Evolutionary conservation across 139 green algal genomes (phyloP).

Genomic region (Micractinium conductrix): DNA sequence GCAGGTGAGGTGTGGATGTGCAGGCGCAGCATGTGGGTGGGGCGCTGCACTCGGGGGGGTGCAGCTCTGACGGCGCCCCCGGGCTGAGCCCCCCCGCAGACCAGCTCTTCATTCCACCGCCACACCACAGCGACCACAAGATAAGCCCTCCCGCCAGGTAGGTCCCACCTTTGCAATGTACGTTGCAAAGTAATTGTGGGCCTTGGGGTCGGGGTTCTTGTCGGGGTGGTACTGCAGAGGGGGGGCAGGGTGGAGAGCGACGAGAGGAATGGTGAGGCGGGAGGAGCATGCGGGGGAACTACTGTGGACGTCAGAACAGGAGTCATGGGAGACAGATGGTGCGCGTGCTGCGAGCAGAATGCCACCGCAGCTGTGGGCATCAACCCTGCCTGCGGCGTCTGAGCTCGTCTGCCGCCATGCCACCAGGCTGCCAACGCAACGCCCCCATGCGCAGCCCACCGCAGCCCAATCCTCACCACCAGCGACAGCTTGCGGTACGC

Average conservation of each 20-base stretch:
- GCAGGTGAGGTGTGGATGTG: too few relatives aligned
- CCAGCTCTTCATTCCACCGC: too few relatives aligned
- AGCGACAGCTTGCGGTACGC: slow-evolving; percentile 80
- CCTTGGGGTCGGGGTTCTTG: slow-evolving; percentile 92
- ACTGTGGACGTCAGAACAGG: too few relatives aligned
- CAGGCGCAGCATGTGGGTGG: too few relatives aligned
- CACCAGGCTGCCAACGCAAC: too few relatives aligned
- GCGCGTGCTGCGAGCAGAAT: not conserved
- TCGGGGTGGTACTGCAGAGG: slow-evolving; percentile 88
- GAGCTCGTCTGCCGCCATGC: too few relatives aligned
- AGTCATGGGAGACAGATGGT: not conserved
- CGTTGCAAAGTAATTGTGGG: slow-evolving; percentile 84
- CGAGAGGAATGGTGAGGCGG: not conserved
- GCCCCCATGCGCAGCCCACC: too few relatives aligned
- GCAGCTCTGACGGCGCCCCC: too few relatives aligned
- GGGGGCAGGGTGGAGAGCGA: not conserved
- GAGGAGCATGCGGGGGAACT: not conserved
- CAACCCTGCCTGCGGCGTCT: too few relatives aligned
- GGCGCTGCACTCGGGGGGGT: too few relatives aligned
- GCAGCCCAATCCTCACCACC: not conserved
- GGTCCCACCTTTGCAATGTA: slow-evolving; percentile 82
- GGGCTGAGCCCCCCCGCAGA: too few relatives aligned
- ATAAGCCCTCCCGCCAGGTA: not conserved
- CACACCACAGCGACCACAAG: not conserved
- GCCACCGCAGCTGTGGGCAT: not conserved